A percentile compares a stretch with the other conserved stretches of the same genome.
These are phyloP conservation scores for Abelmoschus esculentus DNA, from an alignment of 345 rosid genomes.

Conservation along the genomic window DNA sequence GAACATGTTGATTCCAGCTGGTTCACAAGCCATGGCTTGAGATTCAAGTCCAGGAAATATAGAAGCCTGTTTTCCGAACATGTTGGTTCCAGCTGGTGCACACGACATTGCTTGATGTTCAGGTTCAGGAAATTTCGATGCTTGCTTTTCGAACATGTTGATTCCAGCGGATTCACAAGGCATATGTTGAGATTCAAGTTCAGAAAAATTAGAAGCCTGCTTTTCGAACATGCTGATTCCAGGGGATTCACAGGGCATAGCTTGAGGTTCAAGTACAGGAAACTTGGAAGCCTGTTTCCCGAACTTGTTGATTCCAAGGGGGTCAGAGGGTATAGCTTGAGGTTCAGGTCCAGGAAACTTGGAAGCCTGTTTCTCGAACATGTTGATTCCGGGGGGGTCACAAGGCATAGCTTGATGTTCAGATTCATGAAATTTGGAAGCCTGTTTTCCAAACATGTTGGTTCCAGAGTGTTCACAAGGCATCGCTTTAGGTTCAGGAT, in stretches of 20 bases:
- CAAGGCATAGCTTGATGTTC: neutral
- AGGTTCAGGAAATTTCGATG: conserved; percentile 17
- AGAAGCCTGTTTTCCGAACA: conserved; percentile 5
- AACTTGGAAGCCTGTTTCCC: neutral
- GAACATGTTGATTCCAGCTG: neutral
- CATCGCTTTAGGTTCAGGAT: conserved; percentile 16
- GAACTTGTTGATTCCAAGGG: neutral
- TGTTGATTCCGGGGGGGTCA: neutral
- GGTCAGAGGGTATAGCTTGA: neutral
- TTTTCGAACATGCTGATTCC: neutral
- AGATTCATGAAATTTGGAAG: neutral
- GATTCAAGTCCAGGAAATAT: neutral
- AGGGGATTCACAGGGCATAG: neutral
- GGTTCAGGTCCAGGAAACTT: neutral
- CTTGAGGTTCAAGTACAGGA: neutral
- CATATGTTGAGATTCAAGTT: neutral
- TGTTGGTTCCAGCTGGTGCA: conserved; percentile 16
- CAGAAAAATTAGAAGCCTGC: neutral
- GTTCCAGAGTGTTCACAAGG: conserved; percentile 19
- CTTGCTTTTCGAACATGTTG: neutral
- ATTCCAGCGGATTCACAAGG: conserved; percentile 18
- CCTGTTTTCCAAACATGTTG: neutral
- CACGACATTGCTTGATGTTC: conserved; percentile 11
- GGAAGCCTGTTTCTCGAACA: neutral
- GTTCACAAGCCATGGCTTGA: neutral